Evolutionary conservation across 331 rosid genomes (phyloP).

Genomic region (Malus hybrid): DNA sequence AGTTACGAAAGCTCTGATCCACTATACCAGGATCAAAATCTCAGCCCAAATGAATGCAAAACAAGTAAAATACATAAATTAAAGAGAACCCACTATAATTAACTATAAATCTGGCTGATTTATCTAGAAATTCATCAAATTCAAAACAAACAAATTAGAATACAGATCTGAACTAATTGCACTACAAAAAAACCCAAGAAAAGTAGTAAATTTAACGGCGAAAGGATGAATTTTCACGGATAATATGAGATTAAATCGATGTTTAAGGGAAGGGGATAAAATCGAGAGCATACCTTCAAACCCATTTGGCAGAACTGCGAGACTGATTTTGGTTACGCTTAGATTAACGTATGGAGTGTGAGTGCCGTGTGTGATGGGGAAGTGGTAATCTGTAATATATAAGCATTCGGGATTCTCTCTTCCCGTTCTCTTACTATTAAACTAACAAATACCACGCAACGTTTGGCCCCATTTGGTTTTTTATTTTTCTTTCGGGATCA

Average conservation of each 20-base stretch:
- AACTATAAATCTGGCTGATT: background rate
- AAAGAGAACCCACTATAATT: background rate
- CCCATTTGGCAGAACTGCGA: slow-evolving; percentile 3
- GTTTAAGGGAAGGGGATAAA: background rate
- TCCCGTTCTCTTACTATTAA: background rate
- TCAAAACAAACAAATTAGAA: background rate
- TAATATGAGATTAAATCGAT: background rate
- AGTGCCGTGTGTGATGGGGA: background rate
- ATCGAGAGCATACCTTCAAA: slow-evolving; percentile 3
- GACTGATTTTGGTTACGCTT: background rate
- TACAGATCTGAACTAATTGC: background rate
- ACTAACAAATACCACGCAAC: background rate
- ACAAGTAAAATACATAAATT: background rate
- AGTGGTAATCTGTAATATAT: background rate
- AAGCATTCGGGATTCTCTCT: background rate
- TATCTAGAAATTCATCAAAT: background rate
- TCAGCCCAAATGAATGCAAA: background rate
- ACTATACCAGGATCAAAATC: background rate
- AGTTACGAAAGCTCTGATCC: background rate
- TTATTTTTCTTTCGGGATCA: background rate
- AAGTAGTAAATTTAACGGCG: background rate
- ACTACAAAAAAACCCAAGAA: background rate
- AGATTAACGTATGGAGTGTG: background rate
- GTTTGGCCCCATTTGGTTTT: background rate
- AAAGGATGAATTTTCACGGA: background rate